Percentiles rank a stretch among this genome's conserved stretches.
phyloP scores from a whole-genome alignment of 2,329 filamentous ascomycete species.

The Alternaria arborescens region DNA sequence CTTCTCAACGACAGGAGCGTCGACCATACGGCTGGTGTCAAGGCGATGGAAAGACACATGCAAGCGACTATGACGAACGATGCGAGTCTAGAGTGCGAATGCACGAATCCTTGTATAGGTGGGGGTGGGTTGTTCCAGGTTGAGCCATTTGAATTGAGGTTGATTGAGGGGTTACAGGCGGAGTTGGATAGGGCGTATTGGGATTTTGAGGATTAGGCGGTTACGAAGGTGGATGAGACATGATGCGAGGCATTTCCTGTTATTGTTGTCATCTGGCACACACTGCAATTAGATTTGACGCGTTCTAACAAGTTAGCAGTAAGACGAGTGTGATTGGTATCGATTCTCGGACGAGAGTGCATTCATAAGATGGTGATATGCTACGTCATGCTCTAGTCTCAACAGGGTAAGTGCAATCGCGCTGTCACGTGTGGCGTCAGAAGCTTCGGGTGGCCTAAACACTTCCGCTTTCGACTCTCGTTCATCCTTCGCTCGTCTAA shows the following conservation, averaged over 20 bases:
- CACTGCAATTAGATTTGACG: no score
- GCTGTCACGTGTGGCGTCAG: background rate
- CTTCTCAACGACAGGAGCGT: conserved; percentile 6
- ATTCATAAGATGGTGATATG: background rate
- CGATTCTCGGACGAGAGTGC: background rate
- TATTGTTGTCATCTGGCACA: fast-evolving
- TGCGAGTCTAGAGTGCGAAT: conserved; percentile 9
- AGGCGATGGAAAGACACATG: background rate
- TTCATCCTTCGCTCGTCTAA: fast-evolving
- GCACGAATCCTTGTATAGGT: conserved; percentile 15
- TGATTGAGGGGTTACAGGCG: conserved; percentile 13
- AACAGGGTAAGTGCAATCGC: background rate
- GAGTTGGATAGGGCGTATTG: conserved; percentile 17
- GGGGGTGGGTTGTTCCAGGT: background rate
- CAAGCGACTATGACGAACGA: background rate
- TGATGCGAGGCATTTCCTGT: background rate
- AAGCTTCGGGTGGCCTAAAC: background rate
- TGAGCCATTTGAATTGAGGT: conserved; percentile 3
- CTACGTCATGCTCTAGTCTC: background rate
- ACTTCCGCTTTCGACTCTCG: background rate
- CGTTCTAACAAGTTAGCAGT: background rate
- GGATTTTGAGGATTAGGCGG: conserved; percentile 15
- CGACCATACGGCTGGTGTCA: background rate
- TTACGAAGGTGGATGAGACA: background rate
- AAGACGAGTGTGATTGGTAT: background rate